Conservation (phyloP, 164 flowering plant species). For the Umbellularia californica region DNA sequence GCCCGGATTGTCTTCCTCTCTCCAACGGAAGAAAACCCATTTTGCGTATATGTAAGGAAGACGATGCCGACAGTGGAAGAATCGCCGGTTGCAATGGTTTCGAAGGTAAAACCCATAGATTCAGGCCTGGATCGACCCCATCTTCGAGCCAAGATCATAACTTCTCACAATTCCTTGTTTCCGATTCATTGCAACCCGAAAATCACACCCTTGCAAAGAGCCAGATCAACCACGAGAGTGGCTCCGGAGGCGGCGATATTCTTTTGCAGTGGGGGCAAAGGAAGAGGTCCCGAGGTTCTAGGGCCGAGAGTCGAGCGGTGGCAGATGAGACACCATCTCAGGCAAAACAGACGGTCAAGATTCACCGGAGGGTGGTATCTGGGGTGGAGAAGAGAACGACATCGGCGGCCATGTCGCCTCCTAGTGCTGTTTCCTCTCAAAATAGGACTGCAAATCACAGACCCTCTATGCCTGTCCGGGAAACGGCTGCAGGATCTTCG, state of each 20-base stretch:
- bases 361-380: conserved; percentile 17
- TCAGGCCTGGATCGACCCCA: conserved; percentile 16
- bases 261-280: conserved; percentile 41
- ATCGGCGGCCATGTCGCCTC: conserved; percentile 13
- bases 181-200: conserved; percentile 14
- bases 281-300: conserved; percentile 34
- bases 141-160: conserved; percentile 19
- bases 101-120: conserved; percentile 18
- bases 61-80: conserved; percentile 14
- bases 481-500: conserved; percentile 10
- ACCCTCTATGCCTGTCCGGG: conserved; percentile 19
- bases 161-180: conserved; percentile 6
- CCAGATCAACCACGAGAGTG: conserved; percentile 13
- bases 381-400: conserved; percentile 13
- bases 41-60: conserved; percentile 21
- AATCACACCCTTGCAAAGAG: conserved; percentile 3
- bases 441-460: conserved; percentile 18
- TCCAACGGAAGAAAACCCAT: conserved; percentile 26
- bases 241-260: conserved; percentile 21
- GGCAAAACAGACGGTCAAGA: conserved; percentile 22
- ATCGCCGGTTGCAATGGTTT: conserved; percentile 10
- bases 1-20: conserved; percentile 28
- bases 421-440: conserved; percentile 3
- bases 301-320: conserved; percentile 18
- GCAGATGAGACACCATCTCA: conserved; percentile 20